phyloP scores from a whole-genome alignment of 371 early-diverging fungal species.

The Mortierella sp. region DNA sequence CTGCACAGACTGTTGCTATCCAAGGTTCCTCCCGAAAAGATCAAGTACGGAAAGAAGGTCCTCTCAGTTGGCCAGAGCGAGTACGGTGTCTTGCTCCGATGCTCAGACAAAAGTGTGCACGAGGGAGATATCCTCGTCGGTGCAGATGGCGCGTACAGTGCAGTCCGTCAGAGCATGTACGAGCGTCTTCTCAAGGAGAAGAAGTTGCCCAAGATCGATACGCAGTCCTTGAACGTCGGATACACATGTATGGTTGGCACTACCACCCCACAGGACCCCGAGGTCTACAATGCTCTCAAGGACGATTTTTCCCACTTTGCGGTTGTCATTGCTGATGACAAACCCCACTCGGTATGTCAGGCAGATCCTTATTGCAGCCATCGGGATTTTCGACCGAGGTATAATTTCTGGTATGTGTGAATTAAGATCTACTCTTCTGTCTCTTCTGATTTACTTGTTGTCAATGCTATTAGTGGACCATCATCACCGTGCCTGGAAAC shows the following conservation, averaged over 20 bases:
- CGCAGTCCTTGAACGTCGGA: conserved; percentile 11
- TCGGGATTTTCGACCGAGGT: background rate
- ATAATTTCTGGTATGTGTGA: background rate
- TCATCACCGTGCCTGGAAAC: conserved; percentile 26
- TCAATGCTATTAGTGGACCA: conserved; percentile 12
- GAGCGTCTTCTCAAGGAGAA: conserved; percentile 10
- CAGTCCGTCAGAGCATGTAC: conserved; percentile 34
- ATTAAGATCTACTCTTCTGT: background rate
- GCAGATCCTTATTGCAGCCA: background rate
- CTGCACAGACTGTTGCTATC: conserved; percentile 28
- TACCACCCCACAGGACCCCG: conserved; percentile 25
- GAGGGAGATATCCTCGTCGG: conserved; percentile 42
- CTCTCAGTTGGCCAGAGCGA: conserved; percentile 19
- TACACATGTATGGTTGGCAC: conserved; percentile 28
- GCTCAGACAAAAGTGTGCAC: conserved; percentile 21
- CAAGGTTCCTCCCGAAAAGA: conserved; percentile 19
- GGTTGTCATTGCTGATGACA: conserved; percentile 18
- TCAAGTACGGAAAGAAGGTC: conserved; percentile 31
- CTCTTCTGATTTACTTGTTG: background rate
- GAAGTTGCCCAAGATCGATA: conserved; percentile 19
- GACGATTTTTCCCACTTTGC: conserved; percentile 16
- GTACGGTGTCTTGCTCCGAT: conserved; percentile 25
- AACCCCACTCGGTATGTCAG: conserved; percentile 13
- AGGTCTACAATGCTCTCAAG: conserved; percentile 26
- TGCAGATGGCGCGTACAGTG: conserved; percentile 42